Evolutionary conservation across 2,329 filamentous ascomycete species (phyloP), one percentile per base, ranked within the genome.

Genomic region (Aspergillus sp.): DNA sequence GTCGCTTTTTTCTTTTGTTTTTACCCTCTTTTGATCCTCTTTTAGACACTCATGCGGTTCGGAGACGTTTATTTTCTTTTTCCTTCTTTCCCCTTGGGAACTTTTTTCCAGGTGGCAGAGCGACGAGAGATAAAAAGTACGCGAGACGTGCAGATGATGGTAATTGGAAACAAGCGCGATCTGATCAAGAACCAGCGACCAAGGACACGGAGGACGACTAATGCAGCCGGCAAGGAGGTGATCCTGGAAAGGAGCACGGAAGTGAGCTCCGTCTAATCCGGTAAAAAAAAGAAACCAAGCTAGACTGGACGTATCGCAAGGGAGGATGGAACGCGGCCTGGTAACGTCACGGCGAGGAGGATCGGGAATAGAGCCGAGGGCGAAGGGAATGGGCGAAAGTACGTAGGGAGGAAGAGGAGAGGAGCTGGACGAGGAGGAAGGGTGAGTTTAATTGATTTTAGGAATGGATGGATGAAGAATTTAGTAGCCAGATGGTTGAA

Each of bases 141-240:
- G 56, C 39, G 64, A 62, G 63, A 61, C 38, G 58, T 62, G 58
- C 59, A 56, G 61, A 57, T 32, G 39, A 59, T 48, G 54, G 21
- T 62, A 52, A 58, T 62, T 50, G 55, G 59, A 42, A 59, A 60
- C 57, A 56, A 61, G 50, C 48, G 47, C 62, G 62, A 65, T 64
- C 62, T 58, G 65, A 62, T 66, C 62, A 58, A 63, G 54, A 64
- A 55, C 55, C 59, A 54, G 51, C 36, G 57, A 61, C 49, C 59
- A 57, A 59, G 58, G 53, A 59, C 54, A 54, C 48, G 57, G 66
- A 70, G 66, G 11, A 62, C 64, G 69, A 63, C 66, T 68, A 67
- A 69, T 69, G 71, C 68, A 65, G 67, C 67, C 71, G 66, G 71
- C 71, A 75, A 73, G 73, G 67, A 66, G 66, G 67, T 68, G 65